Base-by-base conservation (phyloP, 345 rosid genomes). In the Syzygium oleosum region DNA sequence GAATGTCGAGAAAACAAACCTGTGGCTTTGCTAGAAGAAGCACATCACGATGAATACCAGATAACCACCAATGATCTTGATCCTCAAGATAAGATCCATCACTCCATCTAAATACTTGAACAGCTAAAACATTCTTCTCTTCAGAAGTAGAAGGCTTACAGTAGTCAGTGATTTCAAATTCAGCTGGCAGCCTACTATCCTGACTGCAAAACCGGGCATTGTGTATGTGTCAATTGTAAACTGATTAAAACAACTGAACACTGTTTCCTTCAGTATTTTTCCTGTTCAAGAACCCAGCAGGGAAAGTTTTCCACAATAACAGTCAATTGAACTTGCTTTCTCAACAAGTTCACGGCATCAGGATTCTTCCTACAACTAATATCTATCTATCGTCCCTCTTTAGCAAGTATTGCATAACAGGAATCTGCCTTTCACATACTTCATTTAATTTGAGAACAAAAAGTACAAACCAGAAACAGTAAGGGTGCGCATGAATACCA, bases 11-110 rank as follows among this genome's bases (percentile, higher is more conserved):
- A 73, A 83, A 56, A 87, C 88, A 87, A 87, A 98, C 99, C 98
- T 94, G 95, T 86, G 99, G 99, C 91, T 98, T 98, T 88, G 99
- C 94, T 89, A 98, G 92, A 93, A 98, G 95, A 90, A 95, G 98
- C 92, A 98, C 99, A 51, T 98, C 99, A 31, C 99, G 98, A 84
- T 96, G 99, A 87, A 98, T 93, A 84, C 98, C 99, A 84, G 99
- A 98, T 89, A 98, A 91, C 99, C 99, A 90, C 99, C 99, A 98
- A 88, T 98, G 99, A 93, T 98, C 99, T 94, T 96, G 99, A 95
- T 96, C 99, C 93, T 98, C 99, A 86, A 98, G 99, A 91, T 96
- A 98, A 87, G 99, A 95, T 68, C 99, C 99, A 94, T 98, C 99
- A 92, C 99, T 96, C 99, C 99, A 98, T 94, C 99, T 96, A 90